These are phyloP conservation scores for Posidonia oceanica DNA, from an alignment of 116 monocot species.

Conservation along the genomic window DNA sequence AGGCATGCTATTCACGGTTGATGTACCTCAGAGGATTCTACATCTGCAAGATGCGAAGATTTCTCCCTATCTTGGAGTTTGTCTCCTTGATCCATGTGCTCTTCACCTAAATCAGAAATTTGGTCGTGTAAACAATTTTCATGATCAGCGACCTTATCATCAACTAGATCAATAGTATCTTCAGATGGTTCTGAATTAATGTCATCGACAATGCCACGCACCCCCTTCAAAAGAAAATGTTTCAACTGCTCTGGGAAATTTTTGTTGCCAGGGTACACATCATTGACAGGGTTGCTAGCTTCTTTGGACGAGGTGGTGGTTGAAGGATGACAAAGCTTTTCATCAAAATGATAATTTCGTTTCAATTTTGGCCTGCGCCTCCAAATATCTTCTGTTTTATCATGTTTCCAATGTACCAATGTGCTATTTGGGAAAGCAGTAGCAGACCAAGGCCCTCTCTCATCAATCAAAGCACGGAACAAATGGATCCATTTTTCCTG, in stretches of 20 bases:
- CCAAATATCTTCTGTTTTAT: constrained; percentile 87
- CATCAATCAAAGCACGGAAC: constrained; percentile 79
- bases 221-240: constrained; percentile 72
- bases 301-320: constrained; percentile 25
- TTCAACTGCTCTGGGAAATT: constrained; percentile 81
- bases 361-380: constrained; percentile 77
- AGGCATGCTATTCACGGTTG: not conserved
- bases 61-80: constrained; percentile 42
- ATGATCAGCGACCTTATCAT: constrained; percentile 13
- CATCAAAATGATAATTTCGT: constrained; percentile 88
- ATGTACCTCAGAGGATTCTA: constrained; percentile 26
- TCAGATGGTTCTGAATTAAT: constrained; percentile 33
- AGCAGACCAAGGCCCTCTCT: constrained; percentile 96
- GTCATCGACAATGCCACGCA: constrained; percentile 61
- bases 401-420: constrained; percentile 86
- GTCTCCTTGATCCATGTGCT: constrained; percentile 19
- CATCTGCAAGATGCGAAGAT: constrained; percentile 21
- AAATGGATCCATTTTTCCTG: constrained; percentile 97
- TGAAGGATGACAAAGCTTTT: constrained; percentile 72
- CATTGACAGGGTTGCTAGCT: constrained; percentile 13
- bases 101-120: constrained; percentile 13
- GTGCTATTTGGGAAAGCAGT: constrained; percentile 67
- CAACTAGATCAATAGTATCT: constrained; percentile 19
- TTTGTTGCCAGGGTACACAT: constrained; percentile 10
- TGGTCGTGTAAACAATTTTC: constrained; percentile 22